Conservation (phyloP, 164 flowering plant species). For the Macadamia integrifolia region DNA sequence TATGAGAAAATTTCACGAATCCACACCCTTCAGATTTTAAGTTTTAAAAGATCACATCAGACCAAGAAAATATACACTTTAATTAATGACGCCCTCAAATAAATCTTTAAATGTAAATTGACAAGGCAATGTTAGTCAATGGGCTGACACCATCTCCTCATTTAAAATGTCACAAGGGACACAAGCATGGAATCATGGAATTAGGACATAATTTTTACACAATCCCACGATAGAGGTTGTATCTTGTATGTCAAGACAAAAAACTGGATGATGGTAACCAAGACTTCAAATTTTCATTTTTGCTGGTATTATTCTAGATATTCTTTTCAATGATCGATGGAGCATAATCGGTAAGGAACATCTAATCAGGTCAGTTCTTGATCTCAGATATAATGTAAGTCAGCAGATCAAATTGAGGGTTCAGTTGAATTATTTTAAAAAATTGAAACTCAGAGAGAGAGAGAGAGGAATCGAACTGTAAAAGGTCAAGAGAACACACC, state of each 20-base stretch:
- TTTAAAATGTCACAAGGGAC: too few relatives aligned
- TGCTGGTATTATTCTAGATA: neutral
- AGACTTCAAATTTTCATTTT: neutral
- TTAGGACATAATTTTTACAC: too few relatives aligned
- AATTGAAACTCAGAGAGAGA: neutral
- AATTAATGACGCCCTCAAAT: neutral
- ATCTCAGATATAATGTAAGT: too few relatives aligned
- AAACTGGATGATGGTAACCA: neutral
- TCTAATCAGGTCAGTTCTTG: too few relatives aligned
- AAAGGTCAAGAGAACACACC: slow-evolving; percentile 41
- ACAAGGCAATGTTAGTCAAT: too few relatives aligned
- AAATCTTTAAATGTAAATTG: too few relatives aligned
- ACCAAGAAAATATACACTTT: neutral
- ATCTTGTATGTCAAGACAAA: neutral
- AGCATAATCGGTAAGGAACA: too few relatives aligned
- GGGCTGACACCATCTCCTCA: too few relatives aligned
- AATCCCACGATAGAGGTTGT: neutral
- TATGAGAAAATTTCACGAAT: slow-evolving; percentile 44
- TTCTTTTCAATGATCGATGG: too few relatives aligned
- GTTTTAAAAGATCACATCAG: neutral
- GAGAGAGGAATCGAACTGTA: neutral
- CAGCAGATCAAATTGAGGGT: neutral
- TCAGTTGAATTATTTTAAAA: too few relatives aligned
- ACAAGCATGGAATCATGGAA: too few relatives aligned
- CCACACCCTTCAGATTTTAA: slow-evolving; percentile 40